These are phyloP conservation scores for Akanthomyces muscarius DNA, from an alignment of 2,329 filamentous ascomycete species.

Conservation along the genomic window DNA sequence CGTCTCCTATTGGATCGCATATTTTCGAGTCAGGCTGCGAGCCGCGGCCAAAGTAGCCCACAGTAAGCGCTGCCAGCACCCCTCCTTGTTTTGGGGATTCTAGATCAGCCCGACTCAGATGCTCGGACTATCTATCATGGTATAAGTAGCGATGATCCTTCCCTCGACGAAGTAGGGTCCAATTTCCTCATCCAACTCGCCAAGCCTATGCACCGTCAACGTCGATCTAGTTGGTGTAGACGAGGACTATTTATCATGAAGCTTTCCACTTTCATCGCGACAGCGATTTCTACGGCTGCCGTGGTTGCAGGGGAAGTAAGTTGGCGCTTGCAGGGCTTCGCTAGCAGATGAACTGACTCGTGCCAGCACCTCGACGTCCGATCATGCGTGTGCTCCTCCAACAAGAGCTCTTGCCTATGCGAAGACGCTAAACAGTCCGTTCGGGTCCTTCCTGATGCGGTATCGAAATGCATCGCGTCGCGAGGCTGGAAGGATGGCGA, in stretches of 20 bases:
- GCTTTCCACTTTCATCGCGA: background rate
- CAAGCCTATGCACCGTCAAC: background rate
- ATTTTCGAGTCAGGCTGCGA: background rate
- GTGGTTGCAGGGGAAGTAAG: background rate
- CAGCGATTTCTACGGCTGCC: background rate
- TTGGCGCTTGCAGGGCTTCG: background rate
- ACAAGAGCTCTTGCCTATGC: background rate
- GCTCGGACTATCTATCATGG: background rate
- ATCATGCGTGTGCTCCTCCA: background rate
- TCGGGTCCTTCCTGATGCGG: background rate
- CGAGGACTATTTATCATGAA: background rate
- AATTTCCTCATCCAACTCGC: background rate
- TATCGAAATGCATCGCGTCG: background rate
- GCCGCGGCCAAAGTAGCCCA: background rate
- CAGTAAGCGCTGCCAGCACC: background rate
- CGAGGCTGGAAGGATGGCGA: background rate
- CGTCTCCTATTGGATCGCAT: background rate
- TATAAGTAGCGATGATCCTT: constrained; percentile 1
- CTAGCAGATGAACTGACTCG: background rate
- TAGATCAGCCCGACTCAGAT: background rate
- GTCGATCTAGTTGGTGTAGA: background rate
- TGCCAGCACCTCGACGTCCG: background rate
- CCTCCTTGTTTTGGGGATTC: background rate
- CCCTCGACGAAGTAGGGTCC: background rate
- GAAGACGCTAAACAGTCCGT: background rate